These are phyloP conservation scores for Aspergillus sparsus DNA, from an alignment of 495 filamentous ascomycete genomes.

Conservation along the genomic window DNA sequence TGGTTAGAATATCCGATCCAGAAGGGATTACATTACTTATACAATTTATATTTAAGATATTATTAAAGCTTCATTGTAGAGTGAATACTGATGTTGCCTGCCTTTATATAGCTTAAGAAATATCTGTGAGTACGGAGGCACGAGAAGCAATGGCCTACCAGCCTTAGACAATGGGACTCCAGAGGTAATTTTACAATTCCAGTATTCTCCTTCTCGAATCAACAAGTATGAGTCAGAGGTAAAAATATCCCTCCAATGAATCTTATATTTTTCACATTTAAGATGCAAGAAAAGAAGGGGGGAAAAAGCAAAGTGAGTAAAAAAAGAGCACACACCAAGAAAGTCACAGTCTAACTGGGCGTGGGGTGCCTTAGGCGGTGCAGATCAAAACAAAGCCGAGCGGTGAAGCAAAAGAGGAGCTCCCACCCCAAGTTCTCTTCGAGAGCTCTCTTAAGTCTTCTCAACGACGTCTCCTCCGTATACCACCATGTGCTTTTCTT, in stretches of 20 bases:
- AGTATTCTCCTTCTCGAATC: no score
- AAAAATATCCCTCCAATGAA: background rate
- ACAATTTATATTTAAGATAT: no score
- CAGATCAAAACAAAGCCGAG: constrained; percentile 21
- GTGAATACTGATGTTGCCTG: no score
- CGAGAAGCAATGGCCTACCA: no score
- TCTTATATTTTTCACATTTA: background rate
- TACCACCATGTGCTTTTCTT: constrained; percentile 8
- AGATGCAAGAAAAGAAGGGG: background rate
- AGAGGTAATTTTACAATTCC: no score
- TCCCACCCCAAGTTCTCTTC: background rate
- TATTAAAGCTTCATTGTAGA: no score
- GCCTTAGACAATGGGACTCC: no score
- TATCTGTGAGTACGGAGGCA: no score
- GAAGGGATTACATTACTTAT: no score
- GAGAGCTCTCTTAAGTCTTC: background rate
- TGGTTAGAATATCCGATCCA: no score
- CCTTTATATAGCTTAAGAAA: no score
- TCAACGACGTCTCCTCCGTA: constrained; percentile 4
- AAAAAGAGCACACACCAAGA: no score
- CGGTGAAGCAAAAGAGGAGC: constrained; percentile 11
- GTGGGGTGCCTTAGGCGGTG: constrained; percentile 15
- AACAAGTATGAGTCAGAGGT: background rate
- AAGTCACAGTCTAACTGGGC: background rate
- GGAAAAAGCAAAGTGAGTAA: background rate